phyloP scores from a whole-genome alignment of 768 basidiomycete species.

The Lactarius vividus region DNA sequence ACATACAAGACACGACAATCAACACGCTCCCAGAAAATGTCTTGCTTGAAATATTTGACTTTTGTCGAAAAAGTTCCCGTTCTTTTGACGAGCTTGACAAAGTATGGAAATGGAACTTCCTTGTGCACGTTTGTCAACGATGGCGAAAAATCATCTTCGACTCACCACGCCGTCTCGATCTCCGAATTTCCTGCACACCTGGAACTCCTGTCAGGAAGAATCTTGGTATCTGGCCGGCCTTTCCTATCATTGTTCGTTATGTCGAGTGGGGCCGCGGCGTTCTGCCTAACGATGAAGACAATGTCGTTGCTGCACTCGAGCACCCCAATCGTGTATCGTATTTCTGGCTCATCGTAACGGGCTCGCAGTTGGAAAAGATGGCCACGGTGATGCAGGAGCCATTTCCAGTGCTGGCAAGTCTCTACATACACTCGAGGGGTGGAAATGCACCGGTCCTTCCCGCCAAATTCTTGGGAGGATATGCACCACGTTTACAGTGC shows the following conservation, averaged over 20 bases:
- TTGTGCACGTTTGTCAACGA: neutral
- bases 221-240: neutral
- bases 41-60: no score
- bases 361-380: neutral
- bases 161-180: neutral
- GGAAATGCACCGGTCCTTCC: neutral
- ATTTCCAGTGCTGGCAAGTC: neutral
- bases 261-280: no score
- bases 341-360: neutral
- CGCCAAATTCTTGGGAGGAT: neutral
- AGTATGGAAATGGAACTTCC: neutral
- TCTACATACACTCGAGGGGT: neutral
- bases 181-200: neutral
- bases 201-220: neutral
- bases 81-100: slow-evolving; percentile 43
- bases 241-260: neutral
- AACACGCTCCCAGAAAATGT: no score
- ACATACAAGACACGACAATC: no score
- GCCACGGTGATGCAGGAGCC: neutral
- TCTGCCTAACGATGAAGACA: neutral
- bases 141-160: neutral
- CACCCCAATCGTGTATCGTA: neutral
- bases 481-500: neutral
- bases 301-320: neutral
- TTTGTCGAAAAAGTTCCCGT: slow-evolving; percentile 66